These are phyloP conservation scores for Ustilaginoidea virens DNA, from an alignment of 2,329 filamentous ascomycete species.

Conservation along the genomic window DNA sequence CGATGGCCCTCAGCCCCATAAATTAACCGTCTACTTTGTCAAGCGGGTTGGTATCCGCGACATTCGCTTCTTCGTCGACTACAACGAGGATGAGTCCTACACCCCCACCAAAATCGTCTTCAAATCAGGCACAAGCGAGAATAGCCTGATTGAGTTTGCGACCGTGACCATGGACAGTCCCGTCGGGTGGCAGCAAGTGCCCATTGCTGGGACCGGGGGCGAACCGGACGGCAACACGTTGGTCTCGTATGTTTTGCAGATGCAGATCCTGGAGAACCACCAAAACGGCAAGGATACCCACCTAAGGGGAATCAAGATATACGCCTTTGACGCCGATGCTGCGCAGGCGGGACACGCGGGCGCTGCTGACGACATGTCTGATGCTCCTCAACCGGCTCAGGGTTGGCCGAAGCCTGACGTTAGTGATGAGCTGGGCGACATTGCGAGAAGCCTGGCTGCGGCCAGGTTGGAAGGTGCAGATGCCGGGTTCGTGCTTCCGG, in stretches of 20 bases:
- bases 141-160: slow-evolving; percentile 80
- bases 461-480: slow-evolving; percentile 18
- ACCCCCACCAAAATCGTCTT: slow-evolving; percentile 89
- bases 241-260: slow-evolving; percentile 77
- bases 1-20: slow-evolving; percentile 71
- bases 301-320: slow-evolving; percentile 82
- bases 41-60: slow-evolving; percentile 66
- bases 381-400: neutral
- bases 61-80: slow-evolving; percentile 78
- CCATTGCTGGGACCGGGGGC: slow-evolving; percentile 37
- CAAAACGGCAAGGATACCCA: slow-evolving; percentile 99
- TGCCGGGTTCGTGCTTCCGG: slow-evolving; percentile 20
- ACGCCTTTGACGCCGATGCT: slow-evolving; percentile 37
- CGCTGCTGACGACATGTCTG: slow-evolving; percentile 14
- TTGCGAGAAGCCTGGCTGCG: slow-evolving; percentile 13
- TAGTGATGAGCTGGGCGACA: slow-evolving; percentile 12
- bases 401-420: slow-evolving; percentile 2
- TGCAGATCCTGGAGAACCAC: slow-evolving; percentile 88
- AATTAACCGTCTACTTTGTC: slow-evolving; percentile 73
- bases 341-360: slow-evolving; percentile 20
- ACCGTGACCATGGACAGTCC: slow-evolving; percentile 66
- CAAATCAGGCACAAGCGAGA: slow-evolving; percentile 76
- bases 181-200: slow-evolving; percentile 80
- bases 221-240: slow-evolving; percentile 57
- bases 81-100: slow-evolving; percentile 86